Base-by-base conservation (phyloP, 371 early-diverging fungal genomes). In the Mortierella sp. region DNA sequence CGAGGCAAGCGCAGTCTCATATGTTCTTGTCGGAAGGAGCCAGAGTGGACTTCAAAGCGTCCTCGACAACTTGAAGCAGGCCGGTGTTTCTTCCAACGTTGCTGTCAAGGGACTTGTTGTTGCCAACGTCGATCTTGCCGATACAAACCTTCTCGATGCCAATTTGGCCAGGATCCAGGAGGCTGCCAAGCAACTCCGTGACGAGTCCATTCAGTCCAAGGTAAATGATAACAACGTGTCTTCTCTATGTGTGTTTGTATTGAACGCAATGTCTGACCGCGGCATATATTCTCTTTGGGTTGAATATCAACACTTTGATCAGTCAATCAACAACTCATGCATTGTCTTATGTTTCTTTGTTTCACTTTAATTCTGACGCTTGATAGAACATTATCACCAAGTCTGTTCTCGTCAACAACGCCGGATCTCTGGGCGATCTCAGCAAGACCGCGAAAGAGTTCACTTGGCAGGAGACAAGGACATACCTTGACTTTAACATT, bases 391-490 rank as follows among this genome's bases (percentile, higher is more conserved):
- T 73, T 1, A 78, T 92, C 60, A 89, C 91, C 38, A 89, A 84
- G 47, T 91, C 91, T 0, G 84, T 89, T 13, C 91, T 98, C 71
- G 85, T 97, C 85, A 94, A 96, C 86, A 96, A 96, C 82, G 97
- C 97, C 7, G 98, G 97, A 19, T 91, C 95, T 6, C 89, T 95
- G 24, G 96, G 97, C 28, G 93, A 94, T 74, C 89, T 97, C 70
- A 89, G 90, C 74, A 95, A 90, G 76, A 90, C 88, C 8, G 93
- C 93, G n/a, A 86, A 85, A 47, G 91, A 93, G 52, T 89, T 92
- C 78, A 77, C 85, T 16, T 79, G 90, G 73, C 84, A 89, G 58
- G 92, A 92, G 57, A 88, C 94, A 26, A 80, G 91, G 60, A 54
- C 72, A n/a, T 94, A 94, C 84, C 77, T 90, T 16, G 85, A 91